A percentile compares a stretch with the other conserved stretches of the same genome.
phyloP scores from a whole-genome alignment of 352 stramenopile species.

The Phytophthora palmivora region DNA sequence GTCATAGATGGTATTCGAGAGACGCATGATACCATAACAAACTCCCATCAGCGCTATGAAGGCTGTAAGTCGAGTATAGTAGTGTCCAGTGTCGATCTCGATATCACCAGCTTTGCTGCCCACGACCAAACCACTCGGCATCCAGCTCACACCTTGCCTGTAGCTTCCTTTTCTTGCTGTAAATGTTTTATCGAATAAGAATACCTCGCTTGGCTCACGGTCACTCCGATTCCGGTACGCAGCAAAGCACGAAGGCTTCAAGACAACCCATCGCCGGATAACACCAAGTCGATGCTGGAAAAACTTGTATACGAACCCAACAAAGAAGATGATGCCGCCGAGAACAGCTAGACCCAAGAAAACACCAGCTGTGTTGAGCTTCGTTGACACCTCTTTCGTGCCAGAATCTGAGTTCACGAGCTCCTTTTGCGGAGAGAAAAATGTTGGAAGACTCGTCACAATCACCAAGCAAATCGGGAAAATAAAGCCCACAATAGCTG shows the following conservation, averaged over 20 bases:
- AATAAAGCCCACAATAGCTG: slow-evolving; percentile 83
- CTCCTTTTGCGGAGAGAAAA: slow-evolving; percentile 71
- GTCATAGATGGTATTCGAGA: slow-evolving; percentile 66
- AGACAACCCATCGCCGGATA: slow-evolving; percentile 86
- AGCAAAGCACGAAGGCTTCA: slow-evolving; percentile 89
- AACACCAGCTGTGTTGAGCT: slow-evolving; percentile 56
- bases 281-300: slow-evolving; percentile 88
- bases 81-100: slow-evolving; percentile 87
- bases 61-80: slow-evolving; percentile 84
- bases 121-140: slow-evolving; percentile 85
- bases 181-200: slow-evolving; percentile 89
- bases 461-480: slow-evolving; percentile 78
- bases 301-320: slow-evolving; percentile 89
- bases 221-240: slow-evolving; percentile 79
- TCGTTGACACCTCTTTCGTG: slow-evolving; percentile 52
- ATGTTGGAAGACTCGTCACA: slow-evolving; percentile 71
- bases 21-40: slow-evolving; percentile 71
- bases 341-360: slow-evolving; percentile 66
- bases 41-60: slow-evolving; percentile 66
- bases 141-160: slow-evolving; percentile 86
- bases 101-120: slow-evolving; percentile 84
- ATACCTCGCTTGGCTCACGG: slow-evolving; percentile 84
- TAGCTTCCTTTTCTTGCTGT: slow-evolving; percentile 80
- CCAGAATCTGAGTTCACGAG: slow-evolving; percentile 49
- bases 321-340: slow-evolving; percentile 63